These are phyloP conservation scores for Cryphonectria japonica DNA, from an alignment of 2,329 filamentous ascomycete genomes.

Conservation along the genomic window DNA sequence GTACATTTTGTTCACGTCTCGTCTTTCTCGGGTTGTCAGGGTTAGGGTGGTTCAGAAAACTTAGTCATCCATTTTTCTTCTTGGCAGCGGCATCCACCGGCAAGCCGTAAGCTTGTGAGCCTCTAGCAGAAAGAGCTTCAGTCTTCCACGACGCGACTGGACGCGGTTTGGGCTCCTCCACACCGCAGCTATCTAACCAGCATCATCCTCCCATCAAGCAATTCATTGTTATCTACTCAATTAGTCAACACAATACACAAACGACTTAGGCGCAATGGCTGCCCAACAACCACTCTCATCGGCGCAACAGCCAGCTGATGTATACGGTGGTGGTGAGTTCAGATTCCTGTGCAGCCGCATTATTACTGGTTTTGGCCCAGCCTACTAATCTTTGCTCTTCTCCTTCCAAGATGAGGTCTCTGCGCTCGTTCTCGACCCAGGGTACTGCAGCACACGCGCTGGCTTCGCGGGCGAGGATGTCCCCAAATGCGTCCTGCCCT, in stretches of 20 bases:
- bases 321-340: conserved; percentile 63
- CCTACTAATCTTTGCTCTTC: neutral
- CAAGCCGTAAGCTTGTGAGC: conserved; percentile 7
- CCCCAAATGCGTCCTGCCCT: conserved; percentile 90
- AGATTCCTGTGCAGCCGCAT: conserved; percentile 29
- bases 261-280: conserved; percentile 47
- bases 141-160: conserved; percentile 5
- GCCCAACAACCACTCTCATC: conserved; percentile 58
- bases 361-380: conserved; percentile 41
- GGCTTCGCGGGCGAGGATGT: conserved; percentile 98
- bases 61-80: conserved; percentile 5
- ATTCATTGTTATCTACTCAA: neutral
- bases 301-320: conserved; percentile 62
- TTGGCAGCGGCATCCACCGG: neutral
- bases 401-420: conserved; percentile 79
- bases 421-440: conserved; percentile 93
- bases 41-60: neutral
- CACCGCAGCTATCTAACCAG: conserved; percentile 21
- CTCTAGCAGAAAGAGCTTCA: conserved; percentile 12
- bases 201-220: neutral
- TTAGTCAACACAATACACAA: conserved; percentile 26
- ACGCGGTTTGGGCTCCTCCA: conserved; percentile 17
- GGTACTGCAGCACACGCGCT: conserved; percentile 87
- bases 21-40: neutral
- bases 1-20: too few relatives aligned